These are phyloP conservation scores for Dothistroma septosporum DNA, from an alignment of 2,329 filamentous ascomycete genomes.

Conservation along the genomic window DNA sequence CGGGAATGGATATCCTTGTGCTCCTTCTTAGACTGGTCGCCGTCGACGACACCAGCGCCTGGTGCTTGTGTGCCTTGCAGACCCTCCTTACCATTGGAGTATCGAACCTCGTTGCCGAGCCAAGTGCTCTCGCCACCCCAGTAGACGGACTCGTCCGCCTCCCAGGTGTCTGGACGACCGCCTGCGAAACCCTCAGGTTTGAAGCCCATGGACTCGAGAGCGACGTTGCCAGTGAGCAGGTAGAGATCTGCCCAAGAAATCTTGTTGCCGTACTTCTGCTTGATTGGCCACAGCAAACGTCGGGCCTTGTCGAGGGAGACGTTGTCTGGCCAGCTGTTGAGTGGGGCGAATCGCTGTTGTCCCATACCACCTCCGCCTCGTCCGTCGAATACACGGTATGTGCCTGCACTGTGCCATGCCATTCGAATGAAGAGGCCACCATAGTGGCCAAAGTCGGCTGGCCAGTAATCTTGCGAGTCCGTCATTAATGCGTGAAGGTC, in stretches of 20 bases:
- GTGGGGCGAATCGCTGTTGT: conserved; percentile 74
- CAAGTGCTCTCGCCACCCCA: conserved; percentile 74
- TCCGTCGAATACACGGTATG: conserved; percentile 70
- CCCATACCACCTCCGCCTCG: conserved; percentile 67
- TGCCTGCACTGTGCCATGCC: conserved; percentile 77
- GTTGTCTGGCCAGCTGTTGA: conserved; percentile 81
- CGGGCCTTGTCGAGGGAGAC: conserved; percentile 75
- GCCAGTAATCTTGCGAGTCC: conserved; percentile 77
- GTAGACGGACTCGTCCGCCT: conserved; percentile 71
- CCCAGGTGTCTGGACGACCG: conserved; percentile 68
- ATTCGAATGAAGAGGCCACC: conserved; percentile 75
- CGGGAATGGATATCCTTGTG: conserved; percentile 51
- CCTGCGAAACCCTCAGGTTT: conserved; percentile 69
- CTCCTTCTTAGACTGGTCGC: conserved; percentile 41
- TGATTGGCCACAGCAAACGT: conserved; percentile 73
- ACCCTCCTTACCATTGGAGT: conserved; percentile 52
- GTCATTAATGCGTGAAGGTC: conserved; percentile 69
- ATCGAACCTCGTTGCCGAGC: conserved; percentile 70
- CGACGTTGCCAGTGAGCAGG: conserved; percentile 69
- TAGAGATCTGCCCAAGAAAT: conserved; percentile 75
- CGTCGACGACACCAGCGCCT: conserved; percentile 42
- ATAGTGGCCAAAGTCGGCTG: conserved; percentile 76
- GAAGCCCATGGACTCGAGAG: conserved; percentile 72
- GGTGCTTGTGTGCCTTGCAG: conserved; percentile 20
- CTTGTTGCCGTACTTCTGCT: conserved; percentile 80